These are phyloP conservation scores for Kwoniella botswanensis DNA, from an alignment of 768 basidiomycete genomes.

Conservation along the genomic window DNA sequence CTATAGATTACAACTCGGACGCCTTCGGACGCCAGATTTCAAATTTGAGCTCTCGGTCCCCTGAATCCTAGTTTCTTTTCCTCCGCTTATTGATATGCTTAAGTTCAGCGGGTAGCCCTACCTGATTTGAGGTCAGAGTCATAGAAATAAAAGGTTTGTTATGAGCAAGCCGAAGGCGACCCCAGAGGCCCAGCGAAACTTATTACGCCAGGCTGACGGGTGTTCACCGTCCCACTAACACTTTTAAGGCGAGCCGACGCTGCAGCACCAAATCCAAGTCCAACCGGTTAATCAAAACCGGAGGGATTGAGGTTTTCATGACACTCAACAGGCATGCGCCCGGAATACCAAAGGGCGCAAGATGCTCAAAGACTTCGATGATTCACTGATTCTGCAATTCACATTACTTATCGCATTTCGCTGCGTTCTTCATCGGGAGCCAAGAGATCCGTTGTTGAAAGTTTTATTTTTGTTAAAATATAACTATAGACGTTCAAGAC, in stretches of 20 bases:
- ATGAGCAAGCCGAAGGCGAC: constrained; percentile 62
- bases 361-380: constrained; percentile 65
- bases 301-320: constrained; percentile 55
- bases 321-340: constrained; percentile 69
- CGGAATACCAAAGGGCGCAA: constrained; percentile 76
- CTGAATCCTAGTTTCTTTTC: constrained; percentile 92
- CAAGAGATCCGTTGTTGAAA: constrained; percentile 74
- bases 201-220: constrained; percentile 62
- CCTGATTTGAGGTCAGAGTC: constrained; percentile 74
- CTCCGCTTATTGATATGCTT: constrained; percentile 89
- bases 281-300: constrained; percentile 30
- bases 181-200: constrained; percentile 54
- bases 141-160: constrained; percentile 42
- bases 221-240: constrained; percentile 59
- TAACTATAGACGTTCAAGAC: constrained; percentile 48
- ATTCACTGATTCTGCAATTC: constrained; percentile 69
- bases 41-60: constrained; percentile 85
- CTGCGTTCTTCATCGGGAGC: constrained; percentile 80
- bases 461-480: constrained; percentile 59
- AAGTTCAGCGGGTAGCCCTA: constrained; percentile 84
- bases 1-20: constrained; percentile 81
- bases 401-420: constrained; percentile 81
- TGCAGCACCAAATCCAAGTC: constrained; percentile 54
- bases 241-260: constrained; percentile 26
- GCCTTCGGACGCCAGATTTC: constrained; percentile 70